Evolutionary conservation across 2,329 filamentous ascomycete genomes (phyloP).

Genomic region (Mariannaea sp.): DNA sequence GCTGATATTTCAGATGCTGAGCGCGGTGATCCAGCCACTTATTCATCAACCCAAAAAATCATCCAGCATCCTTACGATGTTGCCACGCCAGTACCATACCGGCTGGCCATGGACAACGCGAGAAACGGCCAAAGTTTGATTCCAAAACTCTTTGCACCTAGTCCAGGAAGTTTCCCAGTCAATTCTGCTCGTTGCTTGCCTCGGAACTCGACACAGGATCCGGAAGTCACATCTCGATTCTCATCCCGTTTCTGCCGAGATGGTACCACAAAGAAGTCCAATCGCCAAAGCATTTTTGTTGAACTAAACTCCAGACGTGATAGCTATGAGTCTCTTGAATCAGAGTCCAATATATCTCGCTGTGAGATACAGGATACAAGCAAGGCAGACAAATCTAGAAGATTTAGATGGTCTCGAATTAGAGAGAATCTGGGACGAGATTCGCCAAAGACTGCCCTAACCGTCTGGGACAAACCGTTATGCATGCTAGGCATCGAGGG

Average conservation of each 20-base stretch:
- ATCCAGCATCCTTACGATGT: slow-evolving; percentile 34
- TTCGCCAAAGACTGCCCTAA: slow-evolving; percentile 29
- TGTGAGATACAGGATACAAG: background rate
- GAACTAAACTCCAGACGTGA: slow-evolving; percentile 33
- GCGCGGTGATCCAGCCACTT: slow-evolving; percentile 27
- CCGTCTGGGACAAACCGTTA: slow-evolving; percentile 34
- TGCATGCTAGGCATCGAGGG: slow-evolving; percentile 26
- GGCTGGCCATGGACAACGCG: slow-evolving; percentile 32
- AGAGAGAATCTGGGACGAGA: slow-evolving; percentile 32
- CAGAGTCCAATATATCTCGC: slow-evolving; percentile 24
- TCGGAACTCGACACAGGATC: slow-evolving; percentile 28
- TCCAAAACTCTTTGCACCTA: slow-evolving; percentile 25
- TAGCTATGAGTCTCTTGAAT: slow-evolving; percentile 42
- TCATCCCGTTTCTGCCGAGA: slow-evolving; percentile 36
- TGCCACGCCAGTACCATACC: slow-evolving; percentile 18
- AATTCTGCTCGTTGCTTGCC: slow-evolving; percentile 32
- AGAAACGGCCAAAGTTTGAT: slow-evolving; percentile 28
- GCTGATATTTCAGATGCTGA: slow-evolving; percentile 50
- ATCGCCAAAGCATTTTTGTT: slow-evolving; percentile 20
- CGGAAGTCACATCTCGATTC: slow-evolving; percentile 34
- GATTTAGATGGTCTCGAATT: slow-evolving; percentile 37
- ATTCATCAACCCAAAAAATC: slow-evolving; percentile 35
- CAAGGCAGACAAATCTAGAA: background rate
- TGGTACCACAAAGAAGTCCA: slow-evolving; percentile 2
- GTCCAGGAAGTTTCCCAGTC: slow-evolving; percentile 21